A percentile compares a stretch with the other conserved stretches of the same genome.
These are phyloP conservation scores for Daldinia decipiens DNA, from an alignment of 495 filamentous ascomycete genomes.

Conservation along the genomic window DNA sequence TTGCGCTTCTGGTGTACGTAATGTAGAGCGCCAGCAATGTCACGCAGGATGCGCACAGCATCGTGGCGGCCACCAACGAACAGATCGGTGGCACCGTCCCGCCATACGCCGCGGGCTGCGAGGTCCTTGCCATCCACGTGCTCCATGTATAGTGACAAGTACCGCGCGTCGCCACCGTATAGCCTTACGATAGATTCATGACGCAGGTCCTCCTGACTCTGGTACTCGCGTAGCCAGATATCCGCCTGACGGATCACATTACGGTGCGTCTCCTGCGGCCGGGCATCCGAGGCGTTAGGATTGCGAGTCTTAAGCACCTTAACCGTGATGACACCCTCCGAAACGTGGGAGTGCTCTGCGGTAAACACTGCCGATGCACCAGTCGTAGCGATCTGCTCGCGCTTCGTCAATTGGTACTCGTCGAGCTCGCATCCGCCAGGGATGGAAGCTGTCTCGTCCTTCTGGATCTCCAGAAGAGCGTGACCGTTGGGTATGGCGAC, in stretches of 20 bases:
- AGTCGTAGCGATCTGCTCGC: slow-evolving; percentile 57
- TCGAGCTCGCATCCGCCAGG: slow-evolving; percentile 56
- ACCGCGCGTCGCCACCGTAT: slow-evolving; percentile 61
- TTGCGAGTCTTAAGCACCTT: slow-evolving; percentile 61
- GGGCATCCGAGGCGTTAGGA: slow-evolving; percentile 43
- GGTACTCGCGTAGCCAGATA: slow-evolving; percentile 61
- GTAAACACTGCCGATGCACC: slow-evolving; percentile 61
- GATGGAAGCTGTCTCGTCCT: slow-evolving; percentile 55
- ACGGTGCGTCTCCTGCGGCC: slow-evolving; percentile 52
- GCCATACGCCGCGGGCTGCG: slow-evolving; percentile 53
- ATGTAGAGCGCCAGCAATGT: slow-evolving; percentile 56
- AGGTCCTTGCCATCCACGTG: slow-evolving; percentile 61
- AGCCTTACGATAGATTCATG: slow-evolving; percentile 60
- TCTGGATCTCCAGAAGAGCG: slow-evolving; percentile 55
- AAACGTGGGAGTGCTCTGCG: slow-evolving; percentile 56
- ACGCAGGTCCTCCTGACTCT: slow-evolving; percentile 57
- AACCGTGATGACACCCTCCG: slow-evolving; percentile 58
- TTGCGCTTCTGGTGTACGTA: slow-evolving; percentile 58
- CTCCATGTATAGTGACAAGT: slow-evolving; percentile 62
- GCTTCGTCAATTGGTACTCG: slow-evolving; percentile 58
- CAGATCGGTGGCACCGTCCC: slow-evolving; percentile 50
- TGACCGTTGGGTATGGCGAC: slow-evolving; percentile 56
- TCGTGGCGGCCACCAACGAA: slow-evolving; percentile 55
- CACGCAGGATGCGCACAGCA: slow-evolving; percentile 56
- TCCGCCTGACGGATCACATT: slow-evolving; percentile 62